These are phyloP conservation scores for Apiospora hydei DNA, from an alignment of 2,329 filamentous ascomycete species.

Conservation along the genomic window DNA sequence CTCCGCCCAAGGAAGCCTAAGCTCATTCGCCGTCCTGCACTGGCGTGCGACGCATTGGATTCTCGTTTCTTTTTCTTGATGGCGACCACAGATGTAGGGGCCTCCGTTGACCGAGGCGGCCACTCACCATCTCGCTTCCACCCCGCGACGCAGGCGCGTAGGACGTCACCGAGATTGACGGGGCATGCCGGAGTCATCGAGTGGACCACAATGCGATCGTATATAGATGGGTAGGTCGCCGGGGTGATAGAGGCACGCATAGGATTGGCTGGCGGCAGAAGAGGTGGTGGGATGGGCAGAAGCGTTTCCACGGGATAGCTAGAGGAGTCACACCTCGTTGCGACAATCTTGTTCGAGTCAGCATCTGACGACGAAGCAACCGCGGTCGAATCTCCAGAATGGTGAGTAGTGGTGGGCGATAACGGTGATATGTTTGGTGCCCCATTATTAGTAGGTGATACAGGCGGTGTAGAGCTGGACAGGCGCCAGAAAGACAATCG, in stretches of 20 bases:
- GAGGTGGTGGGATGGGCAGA: constrained; percentile 75
- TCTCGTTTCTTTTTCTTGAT: constrained; percentile 46
- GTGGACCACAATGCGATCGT: constrained; percentile 86
- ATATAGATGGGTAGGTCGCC: constrained; percentile 79
- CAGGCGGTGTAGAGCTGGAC: constrained; percentile 51
- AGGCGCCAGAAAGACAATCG: constrained; percentile 59
- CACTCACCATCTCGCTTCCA: constrained; percentile 96
- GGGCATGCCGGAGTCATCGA: constrained; percentile 84
- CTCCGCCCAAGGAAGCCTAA: constrained; percentile 54
- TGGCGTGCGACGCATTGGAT: constrained; percentile 36
- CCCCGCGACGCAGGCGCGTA: constrained; percentile 80
- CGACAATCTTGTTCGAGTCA: constrained; percentile 44
- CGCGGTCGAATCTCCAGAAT: constrained; percentile 44
- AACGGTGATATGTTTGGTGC: constrained; percentile 30
- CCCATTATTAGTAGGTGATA: constrained; percentile 35
- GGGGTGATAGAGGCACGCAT: constrained; percentile 81
- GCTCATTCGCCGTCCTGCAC: constrained; percentile 52
- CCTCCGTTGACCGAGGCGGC: constrained; percentile 70
- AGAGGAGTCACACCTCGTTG: constrained; percentile 44
- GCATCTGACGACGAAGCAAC: constrained; percentile 52
- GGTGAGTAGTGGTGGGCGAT: constrained; percentile 40
- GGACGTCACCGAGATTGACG: constrained; percentile 84
- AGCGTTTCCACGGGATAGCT: constrained; percentile 65
- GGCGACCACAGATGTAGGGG: constrained; percentile 48
- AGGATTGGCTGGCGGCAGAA: constrained; percentile 76